Conservation (phyloP, 768 basidiomycete species). For the Tephrocybe sp. region DNA sequence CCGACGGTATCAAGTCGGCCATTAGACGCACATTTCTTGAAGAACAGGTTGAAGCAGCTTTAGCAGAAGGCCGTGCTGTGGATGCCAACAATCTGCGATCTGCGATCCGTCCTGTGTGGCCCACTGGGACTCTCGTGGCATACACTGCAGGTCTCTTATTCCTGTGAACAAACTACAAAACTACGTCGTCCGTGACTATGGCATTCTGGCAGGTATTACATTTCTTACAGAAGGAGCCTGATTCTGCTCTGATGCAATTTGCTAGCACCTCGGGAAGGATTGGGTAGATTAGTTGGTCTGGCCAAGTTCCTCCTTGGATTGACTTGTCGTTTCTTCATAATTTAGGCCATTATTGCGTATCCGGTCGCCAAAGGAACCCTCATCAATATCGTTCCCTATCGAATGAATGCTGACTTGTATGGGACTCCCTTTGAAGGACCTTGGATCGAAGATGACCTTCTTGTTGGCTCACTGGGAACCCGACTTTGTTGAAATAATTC, state of each 20-base stretch:
- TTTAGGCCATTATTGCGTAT: slow-evolving; percentile 14
- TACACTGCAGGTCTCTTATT: slow-evolving; percentile 24
- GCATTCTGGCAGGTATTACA: slow-evolving; percentile 21
- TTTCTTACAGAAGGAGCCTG: too few relatives aligned
- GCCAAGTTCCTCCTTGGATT: too few relatives aligned
- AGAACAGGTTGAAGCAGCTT: slow-evolving; percentile 13
- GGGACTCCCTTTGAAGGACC: slow-evolving; percentile 30
- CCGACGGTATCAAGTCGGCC: slow-evolving; percentile 36
- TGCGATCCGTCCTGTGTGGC: slow-evolving; percentile 32
- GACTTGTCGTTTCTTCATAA: slow-evolving; percentile 13
- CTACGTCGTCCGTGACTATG: slow-evolving; percentile 5
- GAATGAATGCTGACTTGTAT: slow-evolving; percentile 24
- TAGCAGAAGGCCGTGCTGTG: slow-evolving; percentile 3
- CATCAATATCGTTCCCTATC: slow-evolving; percentile 34
- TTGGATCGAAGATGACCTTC: slow-evolving; percentile 23
- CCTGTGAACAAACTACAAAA: slow-evolving; percentile 27
- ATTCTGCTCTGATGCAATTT: neutral
- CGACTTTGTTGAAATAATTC: slow-evolving; percentile 26
- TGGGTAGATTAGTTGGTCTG: too few relatives aligned
- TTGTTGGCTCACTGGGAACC: slow-evolving; percentile 34
- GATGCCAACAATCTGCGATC: slow-evolving; percentile 9
- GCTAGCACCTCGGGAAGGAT: slow-evolving; percentile 31
- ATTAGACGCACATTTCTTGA: slow-evolving; percentile 25
- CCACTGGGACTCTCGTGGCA: slow-evolving; percentile 38
- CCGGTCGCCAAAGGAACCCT: slow-evolving; percentile 29